Evolutionary conservation across 228 moss, liverwort and hornwort genomes (phyloP).

Genomic region (Sphagnum magellanicum): DNA sequence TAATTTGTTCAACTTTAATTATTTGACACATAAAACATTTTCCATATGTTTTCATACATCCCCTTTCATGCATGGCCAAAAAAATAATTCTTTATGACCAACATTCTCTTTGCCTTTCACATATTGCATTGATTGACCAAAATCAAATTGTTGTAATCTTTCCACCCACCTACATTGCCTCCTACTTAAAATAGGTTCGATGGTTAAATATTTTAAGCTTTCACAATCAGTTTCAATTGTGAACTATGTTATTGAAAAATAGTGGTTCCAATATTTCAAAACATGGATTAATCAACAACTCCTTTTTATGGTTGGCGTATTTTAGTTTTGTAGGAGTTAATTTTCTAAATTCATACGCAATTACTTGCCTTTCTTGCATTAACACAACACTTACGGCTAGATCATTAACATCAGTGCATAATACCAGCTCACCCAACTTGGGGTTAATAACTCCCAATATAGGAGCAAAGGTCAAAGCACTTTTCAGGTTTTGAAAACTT

Average conservation of each 20-base stretch:
- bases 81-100: not conserved
- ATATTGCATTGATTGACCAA: not conserved
- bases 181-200: not conserved
- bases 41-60: constrained; percentile 2
- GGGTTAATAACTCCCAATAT: not conserved
- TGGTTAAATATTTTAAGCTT: not conserved
- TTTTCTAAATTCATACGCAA: constrained; percentile 6
- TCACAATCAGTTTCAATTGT: not conserved
- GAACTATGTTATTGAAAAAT: not conserved
- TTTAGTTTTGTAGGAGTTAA: not conserved
- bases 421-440: not conserved
- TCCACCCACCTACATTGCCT: not conserved
- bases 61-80: not conserved
- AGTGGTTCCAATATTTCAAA: not conserved
- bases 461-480: not conserved
- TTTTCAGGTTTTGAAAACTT: not conserved
- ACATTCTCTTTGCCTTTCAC: not conserved
- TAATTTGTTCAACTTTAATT: not conserved
- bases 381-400: not conserved
- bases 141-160: not conserved
- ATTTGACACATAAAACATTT: constrained; percentile 1
- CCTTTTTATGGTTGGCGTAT: not conserved
- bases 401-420: not conserved
- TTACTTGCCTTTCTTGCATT: not conserved
- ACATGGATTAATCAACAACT: constrained; percentile 4